phyloP scores from a whole-genome alignment of 805 yeast species.

The Spencermartinsiella europaea region DNA sequence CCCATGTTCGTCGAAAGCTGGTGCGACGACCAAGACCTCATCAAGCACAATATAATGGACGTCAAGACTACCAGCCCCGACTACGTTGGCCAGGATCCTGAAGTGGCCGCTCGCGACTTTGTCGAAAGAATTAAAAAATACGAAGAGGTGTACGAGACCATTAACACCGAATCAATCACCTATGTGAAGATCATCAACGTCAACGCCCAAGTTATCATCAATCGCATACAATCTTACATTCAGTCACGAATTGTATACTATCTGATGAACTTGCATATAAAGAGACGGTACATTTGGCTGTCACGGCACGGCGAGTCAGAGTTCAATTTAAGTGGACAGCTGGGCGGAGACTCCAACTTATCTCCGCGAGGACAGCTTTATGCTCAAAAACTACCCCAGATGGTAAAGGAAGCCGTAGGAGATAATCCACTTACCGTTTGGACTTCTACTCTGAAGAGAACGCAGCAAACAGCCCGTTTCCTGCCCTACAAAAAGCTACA shows the following conservation, averaged over 20 bases:
- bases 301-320: conserved; percentile 95
- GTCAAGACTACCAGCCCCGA: conserved; percentile 87
- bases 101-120: conserved; percentile 68
- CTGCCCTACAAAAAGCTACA: conserved; percentile 76
- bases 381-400: conserved; percentile 71
- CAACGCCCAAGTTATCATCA: conserved; percentile 81
- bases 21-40: conserved; percentile 77
- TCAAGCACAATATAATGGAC: conserved; percentile 75
- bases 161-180: conserved; percentile 57
- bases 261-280: conserved; percentile 91
- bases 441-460: conserved; percentile 89
- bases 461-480: conserved; percentile 85
- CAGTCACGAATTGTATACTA: conserved; percentile 92
- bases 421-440: conserved; percentile 72
- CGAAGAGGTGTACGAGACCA: conserved; percentile 69
- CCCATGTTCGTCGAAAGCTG: conserved; percentile 91
- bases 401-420: conserved; percentile 58
- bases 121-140: conserved; percentile 67
- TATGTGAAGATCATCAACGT: conserved; percentile 86
- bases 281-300: conserved; percentile 88
- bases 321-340: conserved; percentile 87
- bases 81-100: conserved; percentile 62
- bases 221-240: conserved; percentile 79
- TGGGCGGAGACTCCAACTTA: conserved; percentile 90
- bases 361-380: conserved; percentile 81